Evolutionary conservation across 768 basidiomycete species (phyloP).

Genomic region (Auricularia auricula-judae): DNA sequence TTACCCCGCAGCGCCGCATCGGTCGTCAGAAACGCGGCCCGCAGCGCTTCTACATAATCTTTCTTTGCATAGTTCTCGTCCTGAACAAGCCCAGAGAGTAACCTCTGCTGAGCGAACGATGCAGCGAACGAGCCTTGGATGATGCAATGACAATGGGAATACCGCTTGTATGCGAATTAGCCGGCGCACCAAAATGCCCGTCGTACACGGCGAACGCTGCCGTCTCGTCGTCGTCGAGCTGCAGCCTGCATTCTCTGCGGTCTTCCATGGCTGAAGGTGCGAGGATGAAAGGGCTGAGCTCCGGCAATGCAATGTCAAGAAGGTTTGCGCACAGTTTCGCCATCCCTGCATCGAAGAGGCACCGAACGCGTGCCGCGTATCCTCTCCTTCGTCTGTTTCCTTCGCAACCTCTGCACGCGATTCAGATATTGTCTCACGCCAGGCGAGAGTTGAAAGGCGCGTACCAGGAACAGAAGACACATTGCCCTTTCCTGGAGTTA

Average conservation of each 20-base stretch:
- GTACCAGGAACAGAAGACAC: no score
- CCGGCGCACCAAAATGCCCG: background rate
- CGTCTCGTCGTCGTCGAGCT: background rate
- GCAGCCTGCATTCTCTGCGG: background rate
- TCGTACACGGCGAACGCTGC: background rate
- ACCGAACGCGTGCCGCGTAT: slow-evolving; percentile 23
- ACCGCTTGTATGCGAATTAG: no score
- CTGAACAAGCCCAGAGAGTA: background rate
- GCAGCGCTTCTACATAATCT: background rate
- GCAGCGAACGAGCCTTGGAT: background rate
- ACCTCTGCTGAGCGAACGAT: background rate
- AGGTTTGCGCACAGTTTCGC: slow-evolving; percentile 29
- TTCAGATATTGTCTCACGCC: no score
- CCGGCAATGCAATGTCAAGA: background rate
- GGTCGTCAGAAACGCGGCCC: background rate
- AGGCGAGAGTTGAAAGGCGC: no score
- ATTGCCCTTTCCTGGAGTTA: no score
- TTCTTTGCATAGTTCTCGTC: background rate
- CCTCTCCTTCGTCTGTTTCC: slow-evolving; percentile 22
- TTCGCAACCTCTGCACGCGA: slow-evolving; percentile 18
- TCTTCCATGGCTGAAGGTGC: background rate
- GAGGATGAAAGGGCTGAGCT: no score
- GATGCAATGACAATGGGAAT: background rate
- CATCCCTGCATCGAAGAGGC: slow-evolving; percentile 41
- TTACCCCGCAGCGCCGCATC: background rate